Base-by-base conservation (phyloP, 345 rosid genomes). In the Populus alba region DNA sequence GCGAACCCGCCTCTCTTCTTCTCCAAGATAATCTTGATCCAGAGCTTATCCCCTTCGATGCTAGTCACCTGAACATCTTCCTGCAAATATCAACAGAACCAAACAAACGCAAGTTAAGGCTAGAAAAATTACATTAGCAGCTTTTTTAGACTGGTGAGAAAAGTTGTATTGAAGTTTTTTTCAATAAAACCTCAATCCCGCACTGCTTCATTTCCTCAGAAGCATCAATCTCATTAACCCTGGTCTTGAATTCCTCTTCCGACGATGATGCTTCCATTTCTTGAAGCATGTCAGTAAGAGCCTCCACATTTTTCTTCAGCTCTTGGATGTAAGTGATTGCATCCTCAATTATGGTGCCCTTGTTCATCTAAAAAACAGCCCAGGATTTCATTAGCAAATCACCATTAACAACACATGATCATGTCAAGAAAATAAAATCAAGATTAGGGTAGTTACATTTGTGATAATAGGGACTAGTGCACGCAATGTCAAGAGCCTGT, bases 391-490 rank as follows among this genome's bases (percentile, higher is more conserved):
- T 41, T 10, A 10, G 45, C 45, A 12, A 33, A 4, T 33, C 37
- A 33, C 5, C 6, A 33, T 4, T 33, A 33, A 33, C 37, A 4
- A 33, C 33, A 31, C 43, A 11, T 2, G 43, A 39, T 39, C 41
- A 25, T 71, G 17, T 74, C 33, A 27, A 53, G 16, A 74, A 13
- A 3, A 1, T 8, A 67, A 23, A 70, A 80, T 20, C 20, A 15
- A 61, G 23, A 69, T 39, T 75, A 68, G 35, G 9, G 63, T 67
- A 72, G 3, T 79, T 85, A 80, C 98, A 79, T 94, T 96, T 59
- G 98, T 96, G 90, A 96, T 92, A 25, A 80, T 88, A 6, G 99
- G 98, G 78, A 96, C 98, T 35, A 81, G 27, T 29, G 98, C 86
- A n/a, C 99, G 93, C 20, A 96, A 82, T 12, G 89, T 73, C 62